Evolutionary conservation across 495 filamentous ascomycete genomes (phyloP).

Genomic region (Xylaria flabelliformis): DNA sequence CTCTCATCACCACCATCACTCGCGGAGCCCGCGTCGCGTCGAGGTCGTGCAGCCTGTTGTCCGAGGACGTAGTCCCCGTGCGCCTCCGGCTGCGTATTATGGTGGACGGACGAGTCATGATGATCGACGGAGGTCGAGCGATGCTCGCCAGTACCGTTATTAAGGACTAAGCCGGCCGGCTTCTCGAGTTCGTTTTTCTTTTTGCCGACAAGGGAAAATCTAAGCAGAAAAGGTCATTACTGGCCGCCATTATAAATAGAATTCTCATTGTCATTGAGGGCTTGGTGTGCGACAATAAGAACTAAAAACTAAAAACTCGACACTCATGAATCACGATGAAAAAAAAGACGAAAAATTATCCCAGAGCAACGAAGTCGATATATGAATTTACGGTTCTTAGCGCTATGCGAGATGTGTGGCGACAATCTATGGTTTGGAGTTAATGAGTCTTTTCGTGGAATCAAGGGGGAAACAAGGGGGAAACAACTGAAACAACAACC

Average conservation of each 20-base stretch:
- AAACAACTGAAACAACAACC: background rate
- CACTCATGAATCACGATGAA: background rate
- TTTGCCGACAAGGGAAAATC: background rate
- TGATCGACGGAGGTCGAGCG: constrained; percentile 33
- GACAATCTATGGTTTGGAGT: background rate
- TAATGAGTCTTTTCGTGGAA: background rate
- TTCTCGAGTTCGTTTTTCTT: background rate
- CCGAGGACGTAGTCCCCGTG: constrained; percentile 36
- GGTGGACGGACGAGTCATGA: constrained; percentile 19
- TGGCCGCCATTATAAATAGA: background rate
- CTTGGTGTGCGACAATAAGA: background rate
- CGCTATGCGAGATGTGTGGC: background rate
- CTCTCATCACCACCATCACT: constrained; percentile 28
- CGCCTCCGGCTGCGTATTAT: constrained; percentile 35
- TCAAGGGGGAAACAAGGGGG: background rate
- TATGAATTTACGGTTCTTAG: constrained; percentile 3
- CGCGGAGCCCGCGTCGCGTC: constrained; percentile 33
- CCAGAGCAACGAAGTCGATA: background rate
- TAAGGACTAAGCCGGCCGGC: background rate
- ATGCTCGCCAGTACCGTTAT: constrained; percentile 28
- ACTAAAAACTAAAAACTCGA: background rate
- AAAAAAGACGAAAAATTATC: background rate
- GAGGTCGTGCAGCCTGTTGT: constrained; percentile 36
- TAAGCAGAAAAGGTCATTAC: background rate
- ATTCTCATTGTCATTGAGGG: background rate